phyloP scores from a whole-genome alignment of 495 filamentous ascomycete genomes.

The Penicillium manginii region DNA sequence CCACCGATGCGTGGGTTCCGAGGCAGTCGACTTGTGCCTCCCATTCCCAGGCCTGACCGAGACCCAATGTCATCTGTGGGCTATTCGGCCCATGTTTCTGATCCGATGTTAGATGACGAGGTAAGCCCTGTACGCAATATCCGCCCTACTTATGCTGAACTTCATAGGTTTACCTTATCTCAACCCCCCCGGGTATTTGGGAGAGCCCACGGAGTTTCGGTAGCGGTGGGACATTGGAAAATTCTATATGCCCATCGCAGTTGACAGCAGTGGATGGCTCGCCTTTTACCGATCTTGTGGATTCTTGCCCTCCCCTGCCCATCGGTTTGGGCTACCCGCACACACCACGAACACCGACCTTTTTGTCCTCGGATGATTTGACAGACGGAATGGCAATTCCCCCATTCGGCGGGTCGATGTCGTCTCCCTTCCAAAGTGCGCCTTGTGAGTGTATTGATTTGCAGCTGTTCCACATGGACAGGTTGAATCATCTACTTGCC shows the following conservation, averaged over 20 bases:
- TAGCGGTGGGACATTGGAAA: conserved; percentile 17
- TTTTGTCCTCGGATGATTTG: conserved; percentile 36
- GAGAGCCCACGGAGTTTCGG: conserved; percentile 29
- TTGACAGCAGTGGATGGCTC: conserved; percentile 20
- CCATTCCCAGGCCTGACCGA: conserved; percentile 18
- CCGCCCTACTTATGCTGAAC: neutral
- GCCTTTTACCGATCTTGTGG: conserved; percentile 26
- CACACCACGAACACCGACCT: conserved; percentile 43
- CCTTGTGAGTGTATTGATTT: conserved; percentile 43
- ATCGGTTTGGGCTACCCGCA: conserved; percentile 29
- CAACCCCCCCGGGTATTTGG: conserved; percentile 26
- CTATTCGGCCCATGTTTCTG: conserved; percentile 17
- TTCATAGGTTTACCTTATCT: conserved; percentile 27
- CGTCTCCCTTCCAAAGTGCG: conserved; percentile 23
- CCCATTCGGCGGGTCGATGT: conserved; percentile 30
- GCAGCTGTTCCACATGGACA: conserved; percentile 40
- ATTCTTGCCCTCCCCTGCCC: conserved; percentile 25
- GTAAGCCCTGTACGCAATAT: conserved; percentile 15
- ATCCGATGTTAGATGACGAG: conserved; percentile 27
- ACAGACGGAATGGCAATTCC: conserved; percentile 37
- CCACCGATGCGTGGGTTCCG: conserved; percentile 27
- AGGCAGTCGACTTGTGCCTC: conserved; percentile 21
- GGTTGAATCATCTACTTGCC: conserved; percentile 37
- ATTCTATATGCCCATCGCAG: conserved; percentile 28
- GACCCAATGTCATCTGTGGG: conserved; percentile 14